These are phyloP conservation scores for Entomortierella beljakovae DNA, from an alignment of 192 early-diverging fungal species.

Conservation along the genomic window DNA sequence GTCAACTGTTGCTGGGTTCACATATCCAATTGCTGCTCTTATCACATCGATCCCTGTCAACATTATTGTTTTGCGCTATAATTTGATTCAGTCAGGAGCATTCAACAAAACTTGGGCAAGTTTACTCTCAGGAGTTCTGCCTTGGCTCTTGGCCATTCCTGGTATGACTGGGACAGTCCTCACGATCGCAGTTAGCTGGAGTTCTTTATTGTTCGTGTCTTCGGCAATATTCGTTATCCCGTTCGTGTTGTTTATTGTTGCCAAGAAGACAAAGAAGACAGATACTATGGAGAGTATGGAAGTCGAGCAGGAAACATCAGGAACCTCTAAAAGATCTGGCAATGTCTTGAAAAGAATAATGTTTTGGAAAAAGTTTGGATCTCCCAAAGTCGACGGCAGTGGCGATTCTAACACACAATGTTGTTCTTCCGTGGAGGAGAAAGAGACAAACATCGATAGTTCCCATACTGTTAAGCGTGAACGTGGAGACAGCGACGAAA, in stretches of 20 bases:
- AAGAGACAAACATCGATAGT: too few species aligned
- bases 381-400: too few species aligned
- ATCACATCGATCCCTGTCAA: slow-evolving; percentile 79
- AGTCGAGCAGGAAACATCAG: slow-evolving; percentile 9
- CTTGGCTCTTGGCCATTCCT: slow-evolving; percentile 31
- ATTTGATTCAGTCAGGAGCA: slow-evolving; percentile 66
- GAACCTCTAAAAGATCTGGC: too few species aligned
- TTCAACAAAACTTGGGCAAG: slow-evolving; percentile 62
- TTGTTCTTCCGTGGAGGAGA: too few species aligned
- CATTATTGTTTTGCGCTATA: slow-evolving; percentile 71
- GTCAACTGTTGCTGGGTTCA: slow-evolving; percentile 57
- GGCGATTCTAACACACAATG: too few species aligned
- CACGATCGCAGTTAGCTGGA: slow-evolving; percentile 67
- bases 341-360: too few species aligned
- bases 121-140: slow-evolving; percentile 18
- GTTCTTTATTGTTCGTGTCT: slow-evolving; percentile 73
- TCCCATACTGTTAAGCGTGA: too few species aligned
- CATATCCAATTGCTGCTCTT: slow-evolving; percentile 66
- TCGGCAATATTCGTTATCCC: slow-evolving; percentile 76
- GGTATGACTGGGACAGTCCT: slow-evolving; percentile 53
- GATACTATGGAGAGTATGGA: background rate
- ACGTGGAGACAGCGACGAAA: too few species aligned
- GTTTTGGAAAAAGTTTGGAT: too few species aligned
- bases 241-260: slow-evolving; percentile 71
- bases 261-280: slow-evolving; percentile 50